Evolutionary conservation across 768 basidiomycete species (phyloP), one percentile per base, ranked within the genome.

Genomic region (Lactarius quietus): DNA sequence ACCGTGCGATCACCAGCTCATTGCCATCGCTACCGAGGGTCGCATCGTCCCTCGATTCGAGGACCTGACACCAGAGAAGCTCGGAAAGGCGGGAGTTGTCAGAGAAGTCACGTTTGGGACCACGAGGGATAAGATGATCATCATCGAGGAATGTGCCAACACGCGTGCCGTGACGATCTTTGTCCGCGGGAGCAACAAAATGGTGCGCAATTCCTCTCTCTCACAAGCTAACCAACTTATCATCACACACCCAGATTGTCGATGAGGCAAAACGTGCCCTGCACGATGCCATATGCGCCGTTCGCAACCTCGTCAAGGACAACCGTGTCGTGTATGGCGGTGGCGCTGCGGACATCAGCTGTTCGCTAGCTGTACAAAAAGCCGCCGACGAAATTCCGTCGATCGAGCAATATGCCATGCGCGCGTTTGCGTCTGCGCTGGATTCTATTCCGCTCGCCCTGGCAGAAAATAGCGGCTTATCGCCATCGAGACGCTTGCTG

Each of bases 351-450:
- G 97, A 99, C 75, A 98, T 99, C 73, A 93, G 92, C 73, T 94
- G 92, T 70, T 87, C 94, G 28, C 84, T 98, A 66, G 94, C 97
- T 23, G 95, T 99, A 1, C 81, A 90, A 64, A 92, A 94, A 74
- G 94, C 93, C 51, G 97, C 97, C 9, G 97, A 99, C 76, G 89
- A 97, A 92, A 96, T 97, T 69, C 89, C 97, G 1, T 84, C 93
- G 33, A 98, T 99, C 72, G 97, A 99, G 78, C 97, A 99, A 81
- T 99, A 99, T 73, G 97, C 97, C 3, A 98, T 99, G 95, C 89
- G 96, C 57, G 95, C 97, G n/a, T 99, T 98, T 75, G 84, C 97
- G 4, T 91, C 92, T 38, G 96, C 97, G 17, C 81, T 99, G 9
- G 97, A 99, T 72, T 84, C 94, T n/a, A 79, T 98, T 57, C 97